Conservation (phyloP, 2,329 filamentous ascomycete genomes). For the Kalaharituber pfeilii region DNA sequence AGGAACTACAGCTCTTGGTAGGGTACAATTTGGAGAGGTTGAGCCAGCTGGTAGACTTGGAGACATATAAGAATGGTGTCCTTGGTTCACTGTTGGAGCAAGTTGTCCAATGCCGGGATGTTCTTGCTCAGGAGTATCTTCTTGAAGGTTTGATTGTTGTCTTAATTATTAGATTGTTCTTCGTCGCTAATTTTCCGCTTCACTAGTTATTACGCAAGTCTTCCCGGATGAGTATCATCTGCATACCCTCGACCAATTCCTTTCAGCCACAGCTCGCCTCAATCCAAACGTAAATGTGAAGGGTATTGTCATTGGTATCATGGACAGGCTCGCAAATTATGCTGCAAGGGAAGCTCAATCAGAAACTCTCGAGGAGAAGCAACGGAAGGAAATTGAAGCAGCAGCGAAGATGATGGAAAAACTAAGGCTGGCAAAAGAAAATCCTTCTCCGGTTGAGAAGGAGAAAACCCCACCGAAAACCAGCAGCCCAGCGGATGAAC, state of each 20-base stretch:
- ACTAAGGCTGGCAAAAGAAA: conserved; percentile 49
- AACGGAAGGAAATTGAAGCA: conserved; percentile 69
- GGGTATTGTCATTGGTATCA: conserved; percentile 89
- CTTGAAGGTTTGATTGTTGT: conserved; percentile 48
- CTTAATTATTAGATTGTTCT: conserved; percentile 22
- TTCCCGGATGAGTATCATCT: conserved; percentile 98
- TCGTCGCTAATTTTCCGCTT: no score
- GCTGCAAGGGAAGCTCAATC: conserved; percentile 72
- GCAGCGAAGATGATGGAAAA: conserved; percentile 61
- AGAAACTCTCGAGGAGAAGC: conserved; percentile 51
- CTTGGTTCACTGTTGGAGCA: conserved; percentile 81
- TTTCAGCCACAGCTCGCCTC: conserved; percentile 77
- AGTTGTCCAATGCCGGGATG: conserved; percentile 93
- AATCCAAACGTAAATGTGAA: conserved; percentile 98
- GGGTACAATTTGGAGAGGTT: conserved; percentile 90
- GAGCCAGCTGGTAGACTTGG: conserved; percentile 87
- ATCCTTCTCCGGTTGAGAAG: conserved; percentile 20
- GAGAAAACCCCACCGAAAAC: conserved; percentile 27
- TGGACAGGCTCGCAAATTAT: conserved; percentile 90
- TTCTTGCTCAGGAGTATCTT: conserved; percentile 90
- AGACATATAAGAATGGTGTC: conserved; percentile 83
- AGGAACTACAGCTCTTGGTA: conserved; percentile 86
- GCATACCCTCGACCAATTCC: conserved; percentile 86
- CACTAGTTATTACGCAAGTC: conserved; percentile 87
- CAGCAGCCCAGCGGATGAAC: background rate